A percentile compares a stretch with the other conserved stretches of the same genome.
Evolutionary conservation across 495 filamentous ascomycete species (phyloP).

Genomic region (Penicillium daleae): DNA sequence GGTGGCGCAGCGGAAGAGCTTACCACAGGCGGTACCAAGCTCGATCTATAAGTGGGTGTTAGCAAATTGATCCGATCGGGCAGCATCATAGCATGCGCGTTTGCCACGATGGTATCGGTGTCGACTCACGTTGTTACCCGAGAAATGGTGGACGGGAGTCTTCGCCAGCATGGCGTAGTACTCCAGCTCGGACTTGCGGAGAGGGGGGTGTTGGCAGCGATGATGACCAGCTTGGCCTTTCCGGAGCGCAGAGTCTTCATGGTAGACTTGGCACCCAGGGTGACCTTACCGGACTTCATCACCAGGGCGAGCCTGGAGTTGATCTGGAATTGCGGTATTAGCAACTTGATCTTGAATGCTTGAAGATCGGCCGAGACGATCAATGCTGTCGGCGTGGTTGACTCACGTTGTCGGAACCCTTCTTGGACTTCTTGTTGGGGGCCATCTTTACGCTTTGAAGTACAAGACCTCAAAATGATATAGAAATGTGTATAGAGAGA

Average conservation of each 20-base stretch:
- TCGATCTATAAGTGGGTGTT: slow-evolving; percentile 72
- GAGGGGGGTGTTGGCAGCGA: slow-evolving; percentile 93
- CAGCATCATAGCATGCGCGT: neutral
- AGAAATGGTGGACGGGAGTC: slow-evolving; percentile 93
- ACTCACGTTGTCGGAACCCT: slow-evolving; percentile 74
- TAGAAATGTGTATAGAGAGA: slow-evolving; percentile 23
- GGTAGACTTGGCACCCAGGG: slow-evolving; percentile 90
- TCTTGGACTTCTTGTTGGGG: slow-evolving; percentile 93
- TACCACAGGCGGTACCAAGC: slow-evolving; percentile 89
- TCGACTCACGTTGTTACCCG: slow-evolving; percentile 89
- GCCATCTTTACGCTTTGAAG: slow-evolving; percentile 69
- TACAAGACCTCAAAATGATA: slow-evolving; percentile 30
- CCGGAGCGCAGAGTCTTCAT: slow-evolving; percentile 84
- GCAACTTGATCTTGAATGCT: neutral
- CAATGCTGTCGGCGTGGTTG: too few species aligned
- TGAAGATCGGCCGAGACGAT: neutral
- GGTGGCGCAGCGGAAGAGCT: slow-evolving; percentile 79
- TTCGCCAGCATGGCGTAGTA: slow-evolving; percentile 91
- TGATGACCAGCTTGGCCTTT: slow-evolving; percentile 68
- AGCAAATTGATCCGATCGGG: slow-evolving; percentile 17
- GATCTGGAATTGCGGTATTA: slow-evolving; percentile 48
- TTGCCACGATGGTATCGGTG: neutral
- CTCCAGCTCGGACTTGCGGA: slow-evolving; percentile 92
- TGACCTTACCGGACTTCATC: slow-evolving; percentile 94
- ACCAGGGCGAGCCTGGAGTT: slow-evolving; percentile 88